Conservation (phyloP, 2,329 filamentous ascomycete species). For the Curvularia verruculosa region DNA sequence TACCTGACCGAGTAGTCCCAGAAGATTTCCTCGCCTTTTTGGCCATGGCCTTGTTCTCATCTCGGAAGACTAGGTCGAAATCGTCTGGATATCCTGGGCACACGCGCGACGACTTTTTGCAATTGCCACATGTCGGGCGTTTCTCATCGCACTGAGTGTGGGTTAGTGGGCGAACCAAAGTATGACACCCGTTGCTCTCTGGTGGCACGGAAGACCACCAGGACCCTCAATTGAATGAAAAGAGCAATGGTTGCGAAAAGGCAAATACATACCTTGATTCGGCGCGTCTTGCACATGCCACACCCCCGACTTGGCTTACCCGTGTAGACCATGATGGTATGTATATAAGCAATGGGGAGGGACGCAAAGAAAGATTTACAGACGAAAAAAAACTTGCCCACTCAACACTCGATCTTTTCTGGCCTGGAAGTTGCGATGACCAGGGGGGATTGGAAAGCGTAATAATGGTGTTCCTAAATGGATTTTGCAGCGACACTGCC, state of each 20-base stretch:
- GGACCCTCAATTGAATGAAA: slow-evolving; percentile 6
- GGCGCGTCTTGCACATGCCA: slow-evolving; percentile 74
- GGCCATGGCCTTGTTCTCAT: slow-evolving; percentile 72
- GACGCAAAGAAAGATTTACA: slow-evolving; percentile 18
- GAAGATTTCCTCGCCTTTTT: slow-evolving; percentile 61
- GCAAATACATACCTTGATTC: slow-evolving; percentile 69
- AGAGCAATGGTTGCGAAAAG: slow-evolving; percentile 8
- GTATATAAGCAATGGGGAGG: slow-evolving; percentile 18
- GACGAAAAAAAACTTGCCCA: background rate
- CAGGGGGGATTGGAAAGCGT: slow-evolving; percentile 14
- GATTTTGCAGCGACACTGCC: slow-evolving; percentile 30
- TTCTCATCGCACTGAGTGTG: slow-evolving; percentile 44
- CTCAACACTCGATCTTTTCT: slow-evolving; percentile 2
- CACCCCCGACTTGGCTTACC: slow-evolving; percentile 62
- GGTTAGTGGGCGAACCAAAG: slow-evolving; percentile 10
- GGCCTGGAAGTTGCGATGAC: slow-evolving; percentile 5
- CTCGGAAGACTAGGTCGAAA: slow-evolving; percentile 74
- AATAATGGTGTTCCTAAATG: slow-evolving; percentile 7
- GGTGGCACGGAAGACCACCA: background rate
- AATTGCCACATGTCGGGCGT: slow-evolving; percentile 45
- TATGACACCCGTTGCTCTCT: slow-evolving; percentile 2
- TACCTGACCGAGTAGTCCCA: slow-evolving; percentile 23
- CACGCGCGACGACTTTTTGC: slow-evolving; percentile 39
- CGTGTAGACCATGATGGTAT: slow-evolving; percentile 47
- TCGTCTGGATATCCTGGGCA: slow-evolving; percentile 61